A percentile compares a stretch with the other conserved stretches of the same genome.
Evolutionary conservation across 208 protist species (phyloP).

Genomic region (Acanthamoeba triangularis): DNA sequence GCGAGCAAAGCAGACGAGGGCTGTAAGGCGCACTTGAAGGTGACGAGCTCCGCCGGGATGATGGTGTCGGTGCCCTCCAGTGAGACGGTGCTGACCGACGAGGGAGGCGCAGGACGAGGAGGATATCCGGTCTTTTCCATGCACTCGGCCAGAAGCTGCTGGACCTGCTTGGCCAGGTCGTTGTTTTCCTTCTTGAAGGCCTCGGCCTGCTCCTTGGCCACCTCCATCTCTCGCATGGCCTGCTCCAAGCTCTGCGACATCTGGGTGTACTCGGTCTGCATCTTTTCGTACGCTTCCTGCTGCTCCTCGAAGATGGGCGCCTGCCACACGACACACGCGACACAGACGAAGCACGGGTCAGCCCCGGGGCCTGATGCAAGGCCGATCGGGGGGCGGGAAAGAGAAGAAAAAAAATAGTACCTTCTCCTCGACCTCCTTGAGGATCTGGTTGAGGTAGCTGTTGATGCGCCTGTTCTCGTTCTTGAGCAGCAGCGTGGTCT

Average conservation of each 20-base stretch:
- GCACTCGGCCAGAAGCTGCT: slow-evolving; percentile 47
- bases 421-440: slow-evolving; percentile 45
- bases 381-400: background rate
- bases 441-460: slow-evolving; percentile 50
- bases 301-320: slow-evolving; percentile 60
- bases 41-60: slow-evolving; percentile 8
- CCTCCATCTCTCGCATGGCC: background rate
- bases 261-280: slow-evolving; percentile 35
- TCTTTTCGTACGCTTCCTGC: slow-evolving; percentile 3
- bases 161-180: slow-evolving; percentile 35
- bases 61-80: background rate
- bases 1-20: background rate
- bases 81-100: slow-evolving; percentile 4
- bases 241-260: slow-evolving; percentile 14
- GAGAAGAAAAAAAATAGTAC: background rate
- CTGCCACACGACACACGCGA: background rate
- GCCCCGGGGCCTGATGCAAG: too few relatives aligned
- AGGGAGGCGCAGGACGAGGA: background rate
- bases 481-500: slow-evolving; percentile 22
- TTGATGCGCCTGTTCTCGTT: slow-evolving; percentile 34
- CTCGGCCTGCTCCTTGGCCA: background rate
- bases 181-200: slow-evolving; percentile 27
- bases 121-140: background rate
- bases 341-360: background rate
- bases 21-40: background rate